Base-by-base conservation (phyloP, 208 protist species). In the Spongospora subterranea region DNA sequence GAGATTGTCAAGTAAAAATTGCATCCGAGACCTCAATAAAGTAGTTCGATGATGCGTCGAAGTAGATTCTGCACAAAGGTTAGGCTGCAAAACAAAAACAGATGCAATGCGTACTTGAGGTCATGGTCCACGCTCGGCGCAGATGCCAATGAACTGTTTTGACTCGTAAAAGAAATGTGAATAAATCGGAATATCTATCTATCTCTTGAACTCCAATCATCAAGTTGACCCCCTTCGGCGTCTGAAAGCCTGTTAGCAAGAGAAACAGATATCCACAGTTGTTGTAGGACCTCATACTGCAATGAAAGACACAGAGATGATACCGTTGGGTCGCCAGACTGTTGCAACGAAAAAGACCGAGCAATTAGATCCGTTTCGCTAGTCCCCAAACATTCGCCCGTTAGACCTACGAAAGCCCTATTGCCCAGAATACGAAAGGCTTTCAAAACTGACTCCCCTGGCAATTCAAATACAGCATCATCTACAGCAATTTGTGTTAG, bases 1-100 rank as follows among this genome's bases (percentile, higher is more conserved):
- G 17, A 82, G 35, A 43, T 82, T 82, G n/a, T 82, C 71, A 45
- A 82, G 71, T 17, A 82, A n/a, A 82, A 82, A 82, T n/a, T 82
- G 71, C 71, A 82, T 82, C 40, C 40, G 6, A 20, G 71, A 35
- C 17, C 71, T 6, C n/a, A 82, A n/a, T 43, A 82, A 82, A 40
- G 71, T 20, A 82, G 35, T 82, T 6, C 17, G 11, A 43, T 82
- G 71, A 20, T 6, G 17, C 6, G 11, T 39, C 13, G 71, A 6
- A n/a, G 35, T 35, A 39, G 6, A 13, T 43, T 82, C 71, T 82
- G 35, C 17, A 43, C 17, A 13, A 35, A 6, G 6, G n/a, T 43
- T 82, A 82, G 29, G 54, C 20, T 65, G 54, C 54, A 43, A 39
- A 82, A 35, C n/a, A 35, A 82, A 82, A 43, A 82, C 17, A 82